phyloP scores from a whole-genome alignment of 2,329 filamentous ascomycete species.

The Cucurbitaria berberidis region DNA sequence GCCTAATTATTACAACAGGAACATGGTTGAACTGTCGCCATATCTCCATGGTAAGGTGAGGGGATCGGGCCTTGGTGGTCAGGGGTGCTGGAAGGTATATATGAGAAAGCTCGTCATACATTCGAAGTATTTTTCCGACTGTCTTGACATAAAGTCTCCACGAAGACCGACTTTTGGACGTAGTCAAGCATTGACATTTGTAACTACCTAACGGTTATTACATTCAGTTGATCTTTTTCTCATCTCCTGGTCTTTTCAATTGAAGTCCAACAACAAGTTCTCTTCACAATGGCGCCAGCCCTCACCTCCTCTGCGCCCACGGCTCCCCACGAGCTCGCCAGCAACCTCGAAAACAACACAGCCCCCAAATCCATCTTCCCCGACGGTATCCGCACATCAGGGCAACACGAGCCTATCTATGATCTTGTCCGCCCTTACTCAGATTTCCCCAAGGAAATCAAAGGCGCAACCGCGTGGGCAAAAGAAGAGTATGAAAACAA shows the following conservation, averaged over 20 bases:
- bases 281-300: constrained; percentile 47
- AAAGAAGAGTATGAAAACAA: constrained; percentile 67
- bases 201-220: no score
- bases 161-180: background rate
- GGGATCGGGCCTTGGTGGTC: constrained; percentile 18
- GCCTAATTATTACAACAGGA: constrained; percentile 36
- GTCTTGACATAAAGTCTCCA: background rate
- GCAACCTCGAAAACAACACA: constrained; percentile 34
- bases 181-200: background rate
- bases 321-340: constrained; percentile 46
- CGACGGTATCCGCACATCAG: constrained; percentile 70
- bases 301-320: constrained; percentile 47
- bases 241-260: background rate
- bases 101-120: background rate
- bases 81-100: constrained; percentile 14
- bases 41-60: constrained; percentile 8
- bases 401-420: constrained; percentile 74
- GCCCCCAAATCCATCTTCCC: constrained; percentile 62
- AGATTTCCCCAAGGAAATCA: constrained; percentile 73
- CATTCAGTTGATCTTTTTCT: background rate
- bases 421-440: constrained; percentile 69
- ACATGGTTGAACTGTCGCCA: constrained; percentile 21
- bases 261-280: background rate
- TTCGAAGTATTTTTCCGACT: background rate
- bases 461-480: constrained; percentile 75